These are phyloP conservation scores for Alternaria infectoria DNA, from an alignment of 2,329 filamentous ascomycete genomes.

Conservation along the genomic window DNA sequence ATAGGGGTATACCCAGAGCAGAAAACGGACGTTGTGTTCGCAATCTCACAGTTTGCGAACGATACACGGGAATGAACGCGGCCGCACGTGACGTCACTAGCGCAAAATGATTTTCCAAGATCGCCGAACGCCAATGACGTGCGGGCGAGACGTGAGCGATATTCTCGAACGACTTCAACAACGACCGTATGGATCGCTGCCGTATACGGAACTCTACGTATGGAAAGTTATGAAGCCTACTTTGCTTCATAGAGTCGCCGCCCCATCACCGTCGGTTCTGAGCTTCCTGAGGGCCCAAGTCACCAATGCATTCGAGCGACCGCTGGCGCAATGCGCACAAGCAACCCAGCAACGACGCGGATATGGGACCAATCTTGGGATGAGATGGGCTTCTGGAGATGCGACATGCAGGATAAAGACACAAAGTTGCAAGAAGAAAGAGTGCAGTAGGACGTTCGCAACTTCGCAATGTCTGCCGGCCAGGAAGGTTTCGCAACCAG, in stretches of 20 bases:
- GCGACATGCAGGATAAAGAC: constrained; percentile 1
- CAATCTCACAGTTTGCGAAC: not conserved
- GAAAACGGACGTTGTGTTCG: not conserved
- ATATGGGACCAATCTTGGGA: constrained; percentile 14
- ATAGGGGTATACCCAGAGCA: not conserved
- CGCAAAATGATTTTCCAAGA: constrained; percentile 25
- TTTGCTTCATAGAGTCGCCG: constrained; percentile 38
- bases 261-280: constrained; percentile 47
- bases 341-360: constrained; percentile 25
- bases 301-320: constrained; percentile 36
- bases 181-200: constrained; percentile 39
- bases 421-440: not conserved
- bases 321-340: constrained; percentile 29
- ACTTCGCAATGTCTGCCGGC: constrained; percentile 8
- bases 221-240: constrained; percentile 47
- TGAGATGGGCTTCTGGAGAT: not conserved
- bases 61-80: not conserved
- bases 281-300: constrained; percentile 47
- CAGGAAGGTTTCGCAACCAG: not conserved
- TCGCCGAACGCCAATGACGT: constrained; percentile 20
- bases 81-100: constrained; percentile 40
- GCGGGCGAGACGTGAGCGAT: constrained; percentile 11
- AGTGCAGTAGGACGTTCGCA: constrained; percentile 2
- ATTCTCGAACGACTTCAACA: constrained; percentile 9
- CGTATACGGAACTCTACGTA: constrained; percentile 20